Conservation (phyloP, 768 basidiomycete genomes). For the Thelephora ganbajun region DNA sequence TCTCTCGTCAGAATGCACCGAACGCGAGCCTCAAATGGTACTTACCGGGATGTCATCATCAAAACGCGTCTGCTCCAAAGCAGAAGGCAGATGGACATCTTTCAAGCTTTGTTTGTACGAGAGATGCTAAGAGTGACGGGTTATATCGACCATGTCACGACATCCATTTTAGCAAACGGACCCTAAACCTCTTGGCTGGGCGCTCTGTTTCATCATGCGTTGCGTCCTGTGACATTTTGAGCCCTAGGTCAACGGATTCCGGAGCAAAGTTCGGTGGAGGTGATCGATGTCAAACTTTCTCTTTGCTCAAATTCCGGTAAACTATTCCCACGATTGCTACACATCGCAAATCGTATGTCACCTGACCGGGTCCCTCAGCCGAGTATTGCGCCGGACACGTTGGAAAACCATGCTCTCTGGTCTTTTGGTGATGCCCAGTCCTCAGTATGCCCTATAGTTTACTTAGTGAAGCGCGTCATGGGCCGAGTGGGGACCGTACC, state of each 20-base stretch:
- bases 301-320: no score
- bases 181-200: conserved; percentile 16
- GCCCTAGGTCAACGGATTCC: no score
- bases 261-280: no score
- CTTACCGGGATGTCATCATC: conserved; percentile 46
- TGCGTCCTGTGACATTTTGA: no score
- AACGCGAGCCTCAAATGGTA: not conserved
- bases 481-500: conserved; percentile 22
- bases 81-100: conserved; percentile 58
- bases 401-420: conserved; percentile 45
- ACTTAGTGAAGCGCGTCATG: not conserved
- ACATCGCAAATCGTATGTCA: no score
- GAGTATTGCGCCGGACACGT: conserved; percentile 32
- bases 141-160: not conserved
- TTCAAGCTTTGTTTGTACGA: conserved; percentile 57
- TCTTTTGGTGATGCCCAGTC: conserved; percentile 53
- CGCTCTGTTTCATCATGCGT: not conserved
- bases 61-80: conserved; percentile 34
- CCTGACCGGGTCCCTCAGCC: not conserved
- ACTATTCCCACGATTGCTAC: no score
- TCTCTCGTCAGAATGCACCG: not conserved
- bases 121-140: conserved; percentile 37
- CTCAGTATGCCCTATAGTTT: conserved; percentile 27
- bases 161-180: not conserved
- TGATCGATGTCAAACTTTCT: no score